Percentiles rank a stretch among this genome's conserved stretches.
These are phyloP conservation scores for Trametes versicolor DNA, from an alignment of 1,284 basidiomycete species.

Conservation along the genomic window DNA sequence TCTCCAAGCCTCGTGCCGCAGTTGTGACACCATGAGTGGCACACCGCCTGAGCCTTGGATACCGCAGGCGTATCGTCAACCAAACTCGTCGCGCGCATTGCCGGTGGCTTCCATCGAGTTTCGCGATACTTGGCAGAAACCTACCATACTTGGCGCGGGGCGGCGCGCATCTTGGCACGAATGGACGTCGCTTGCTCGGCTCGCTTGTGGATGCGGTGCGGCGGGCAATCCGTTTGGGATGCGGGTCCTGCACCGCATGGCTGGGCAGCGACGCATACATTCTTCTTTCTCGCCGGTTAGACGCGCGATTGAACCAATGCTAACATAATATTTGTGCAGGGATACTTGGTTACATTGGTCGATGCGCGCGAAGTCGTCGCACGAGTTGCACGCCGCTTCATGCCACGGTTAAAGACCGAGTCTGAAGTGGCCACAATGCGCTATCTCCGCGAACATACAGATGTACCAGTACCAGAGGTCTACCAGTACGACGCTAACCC, in stretches of 20 bases:
- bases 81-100: slow-evolving; percentile 6
- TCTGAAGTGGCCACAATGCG: slow-evolving; percentile 85
- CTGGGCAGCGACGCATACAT: not conserved
- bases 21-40: slow-evolving; percentile 1
- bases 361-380: slow-evolving; percentile 72
- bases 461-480: slow-evolving; percentile 76
- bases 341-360: slow-evolving; percentile 76
- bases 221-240: slow-evolving; percentile 6
- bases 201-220: slow-evolving; percentile 9
- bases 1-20: not conserved
- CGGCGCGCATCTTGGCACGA: slow-evolving; percentile 18
- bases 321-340: slow-evolving; percentile 51
- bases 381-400: slow-evolving; percentile 81
- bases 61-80: not conserved
- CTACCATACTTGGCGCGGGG: slow-evolving; percentile 17
- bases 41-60: not conserved
- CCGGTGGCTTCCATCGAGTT: slow-evolving; percentile 9
- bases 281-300: not conserved
- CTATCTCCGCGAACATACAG: slow-evolving; percentile 73
- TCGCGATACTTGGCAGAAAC: slow-evolving; percentile 3
- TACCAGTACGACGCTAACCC: slow-evolving; percentile 83
- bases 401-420: slow-evolving; percentile 84
- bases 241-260: slow-evolving; percentile 10
- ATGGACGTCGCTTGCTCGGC: slow-evolving; percentile 15
- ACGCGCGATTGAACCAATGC: slow-evolving; percentile 5